phyloP scores from a whole-genome alignment of 345 rosid genomes.

The Sisymbrium altissimum region DNA sequence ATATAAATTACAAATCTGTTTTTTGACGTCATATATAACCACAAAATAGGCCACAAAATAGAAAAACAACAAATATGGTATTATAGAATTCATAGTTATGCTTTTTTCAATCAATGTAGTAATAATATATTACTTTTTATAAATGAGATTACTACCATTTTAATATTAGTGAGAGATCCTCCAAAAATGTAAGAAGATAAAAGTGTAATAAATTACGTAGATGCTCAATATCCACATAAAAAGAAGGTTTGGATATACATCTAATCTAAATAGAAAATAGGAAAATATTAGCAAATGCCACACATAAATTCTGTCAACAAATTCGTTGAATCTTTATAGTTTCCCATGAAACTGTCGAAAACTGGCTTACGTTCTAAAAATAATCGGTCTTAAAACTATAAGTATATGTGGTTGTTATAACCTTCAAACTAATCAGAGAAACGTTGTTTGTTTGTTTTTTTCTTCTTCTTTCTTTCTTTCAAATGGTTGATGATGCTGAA shows the following conservation, averaged over 20 bases:
- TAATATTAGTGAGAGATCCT: not conserved
- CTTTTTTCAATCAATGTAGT: not conserved
- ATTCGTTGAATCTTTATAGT: not conserved
- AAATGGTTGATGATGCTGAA: constrained; percentile 40
- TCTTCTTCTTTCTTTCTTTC: not conserved
- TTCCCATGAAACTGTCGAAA: not conserved
- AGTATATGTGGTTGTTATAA: not conserved
- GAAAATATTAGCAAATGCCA: not conserved
- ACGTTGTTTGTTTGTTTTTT: not conserved
- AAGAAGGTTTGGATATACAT: constrained; percentile 14
- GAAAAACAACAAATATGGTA: not conserved
- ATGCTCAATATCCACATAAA: not conserved
- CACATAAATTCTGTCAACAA: not conserved
- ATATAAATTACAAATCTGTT: not conserved
- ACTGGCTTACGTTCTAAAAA: constrained; percentile 23
- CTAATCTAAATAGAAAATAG: not conserved
- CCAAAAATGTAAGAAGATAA: not conserved
- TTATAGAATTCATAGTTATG: not conserved
- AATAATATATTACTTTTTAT: not conserved
- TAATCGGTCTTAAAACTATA: constrained; percentile 1
- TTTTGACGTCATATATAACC: not conserved
- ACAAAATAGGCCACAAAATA: not conserved
- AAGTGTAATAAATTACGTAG: not conserved
- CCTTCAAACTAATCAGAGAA: constrained; percentile 4
- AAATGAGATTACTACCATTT: not conserved